phyloP scores from a whole-genome alignment of 2,329 filamentous ascomycete species.

The Geoglossum cookeanum region DNA sequence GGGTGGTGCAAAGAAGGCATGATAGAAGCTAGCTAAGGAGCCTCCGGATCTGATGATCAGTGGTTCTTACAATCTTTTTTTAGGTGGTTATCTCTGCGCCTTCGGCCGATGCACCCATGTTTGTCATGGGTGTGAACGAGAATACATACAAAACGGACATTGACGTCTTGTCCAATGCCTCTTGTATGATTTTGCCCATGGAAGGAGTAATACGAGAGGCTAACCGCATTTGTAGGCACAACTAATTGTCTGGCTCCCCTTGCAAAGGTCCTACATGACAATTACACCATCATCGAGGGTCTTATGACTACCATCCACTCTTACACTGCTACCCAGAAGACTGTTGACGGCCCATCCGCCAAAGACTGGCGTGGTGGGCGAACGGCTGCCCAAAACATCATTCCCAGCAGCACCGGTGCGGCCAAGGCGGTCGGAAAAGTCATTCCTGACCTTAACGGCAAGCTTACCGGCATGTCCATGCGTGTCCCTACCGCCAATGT shows the following conservation, averaged over 20 bases:
- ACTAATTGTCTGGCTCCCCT: constrained; percentile 99
- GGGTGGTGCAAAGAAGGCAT: constrained; percentile 81
- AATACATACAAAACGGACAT: constrained; percentile 78
- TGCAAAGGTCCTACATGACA: constrained; percentile 98
- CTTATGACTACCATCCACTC: constrained; percentile 99
- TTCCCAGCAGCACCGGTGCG: constrained; percentile 95
- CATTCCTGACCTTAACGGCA: constrained; percentile 93
- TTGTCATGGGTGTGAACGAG: constrained; percentile 99
- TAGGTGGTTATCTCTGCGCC: constrained; percentile 54
- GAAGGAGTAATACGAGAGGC: too few relatives aligned
- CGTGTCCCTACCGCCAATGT: constrained; percentile 98
- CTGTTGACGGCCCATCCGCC: constrained; percentile 86
- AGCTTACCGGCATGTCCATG: constrained; percentile 99
- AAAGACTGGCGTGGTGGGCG: constrained; percentile 99
- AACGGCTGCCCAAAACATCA: constrained; percentile 98
- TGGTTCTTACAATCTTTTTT: not conserved
- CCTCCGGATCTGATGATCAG: not conserved
- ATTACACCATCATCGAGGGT: constrained; percentile 93
- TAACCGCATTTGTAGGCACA: constrained; percentile 33
- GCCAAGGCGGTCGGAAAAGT: constrained; percentile 99
- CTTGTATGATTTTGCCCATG: constrained; percentile 33
- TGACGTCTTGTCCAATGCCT: constrained; percentile 95
- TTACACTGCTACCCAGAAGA: constrained; percentile 99
- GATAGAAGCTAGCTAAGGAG: not conserved
- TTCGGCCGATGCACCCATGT: constrained; percentile 95